Percentiles rank a stretch among this genome's conserved stretches.
These are phyloP conservation scores for Sanghuangporus baumii DNA, from an alignment of 1,284 basidiomycete species.

Conservation along the genomic window DNA sequence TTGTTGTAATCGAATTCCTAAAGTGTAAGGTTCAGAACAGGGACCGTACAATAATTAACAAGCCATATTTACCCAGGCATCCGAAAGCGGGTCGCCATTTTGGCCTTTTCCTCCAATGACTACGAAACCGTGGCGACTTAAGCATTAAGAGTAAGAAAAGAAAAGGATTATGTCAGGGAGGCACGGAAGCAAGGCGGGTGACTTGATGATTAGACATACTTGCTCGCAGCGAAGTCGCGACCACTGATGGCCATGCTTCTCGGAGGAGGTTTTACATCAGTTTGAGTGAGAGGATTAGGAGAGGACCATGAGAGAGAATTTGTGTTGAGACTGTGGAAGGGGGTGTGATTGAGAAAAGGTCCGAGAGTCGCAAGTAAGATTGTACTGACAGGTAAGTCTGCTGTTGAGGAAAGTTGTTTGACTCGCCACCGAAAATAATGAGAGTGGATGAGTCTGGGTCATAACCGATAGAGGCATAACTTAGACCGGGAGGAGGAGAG, in stretches of 20 bases:
- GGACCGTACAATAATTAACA: background rate
- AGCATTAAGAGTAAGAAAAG: slow-evolving; percentile 10
- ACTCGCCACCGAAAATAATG: slow-evolving; percentile 72
- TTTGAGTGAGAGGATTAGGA: slow-evolving; percentile 46
- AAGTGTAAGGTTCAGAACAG: slow-evolving; percentile 10
- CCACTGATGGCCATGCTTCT: slow-evolving; percentile 59
- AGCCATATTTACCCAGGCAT: slow-evolving; percentile 58
- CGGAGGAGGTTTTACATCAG: slow-evolving; percentile 42
- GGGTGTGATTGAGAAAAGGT: background rate
- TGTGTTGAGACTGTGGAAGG: slow-evolving; percentile 46
- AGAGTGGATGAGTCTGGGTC: slow-evolving; percentile 43
- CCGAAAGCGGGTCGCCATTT: slow-evolving; percentile 46
- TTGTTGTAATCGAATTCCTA: slow-evolving; percentile 71
- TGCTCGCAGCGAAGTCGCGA: slow-evolving; percentile 69
- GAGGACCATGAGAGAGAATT: slow-evolving; percentile 53
- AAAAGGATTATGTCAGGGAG: slow-evolving; percentile 17
- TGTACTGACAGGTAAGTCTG: slow-evolving; percentile 58
- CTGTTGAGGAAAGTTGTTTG: slow-evolving; percentile 54
- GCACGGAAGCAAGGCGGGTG: slow-evolving; percentile 7
- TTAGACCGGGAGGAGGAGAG: slow-evolving; percentile 54
- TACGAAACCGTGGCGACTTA: slow-evolving; percentile 62
- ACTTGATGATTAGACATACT: slow-evolving; percentile 40
- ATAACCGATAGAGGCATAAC: slow-evolving; percentile 63
- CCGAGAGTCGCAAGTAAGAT: background rate
- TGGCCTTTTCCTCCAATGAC: slow-evolving; percentile 62